These are phyloP conservation scores for Penicillium silybi DNA, from an alignment of 495 filamentous ascomycete genomes.

Conservation along the genomic window DNA sequence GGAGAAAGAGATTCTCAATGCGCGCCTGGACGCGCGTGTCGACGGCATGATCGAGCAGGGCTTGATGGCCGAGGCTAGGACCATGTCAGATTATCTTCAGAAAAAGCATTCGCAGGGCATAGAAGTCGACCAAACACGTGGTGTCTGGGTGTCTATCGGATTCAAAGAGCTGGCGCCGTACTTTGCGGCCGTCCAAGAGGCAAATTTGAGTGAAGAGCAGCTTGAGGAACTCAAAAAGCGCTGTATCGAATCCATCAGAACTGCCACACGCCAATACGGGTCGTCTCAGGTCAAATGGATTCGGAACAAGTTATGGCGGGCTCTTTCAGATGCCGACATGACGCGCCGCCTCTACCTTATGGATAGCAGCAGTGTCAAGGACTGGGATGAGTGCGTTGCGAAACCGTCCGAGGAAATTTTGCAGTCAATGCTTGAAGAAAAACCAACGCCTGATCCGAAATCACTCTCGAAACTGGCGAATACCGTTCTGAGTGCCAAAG, in stretches of 20 bases:
- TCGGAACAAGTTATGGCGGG: constrained; percentile 68
- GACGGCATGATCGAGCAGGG: constrained; percentile 77
- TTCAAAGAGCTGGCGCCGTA: constrained; percentile 85
- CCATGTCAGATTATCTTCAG: constrained; percentile 53
- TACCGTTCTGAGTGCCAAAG: constrained; percentile 51
- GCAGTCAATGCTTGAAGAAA: constrained; percentile 51
- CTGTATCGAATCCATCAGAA: constrained; percentile 60
- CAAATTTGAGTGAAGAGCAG: constrained; percentile 30
- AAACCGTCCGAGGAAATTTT: constrained; percentile 60
- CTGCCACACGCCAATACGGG: constrained; percentile 83
- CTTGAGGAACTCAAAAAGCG: constrained; percentile 37
- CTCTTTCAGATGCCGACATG: constrained; percentile 50
- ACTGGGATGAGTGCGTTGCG: constrained; percentile 58
- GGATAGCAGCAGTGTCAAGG: constrained; percentile 60
- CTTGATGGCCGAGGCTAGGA: constrained; percentile 63
- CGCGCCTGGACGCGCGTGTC: constrained; percentile 71
- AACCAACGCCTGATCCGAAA: constrained; percentile 55
- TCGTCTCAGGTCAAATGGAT: constrained; percentile 83
- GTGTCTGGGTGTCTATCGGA: constrained; percentile 95
- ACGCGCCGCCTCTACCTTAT: constrained; percentile 64
- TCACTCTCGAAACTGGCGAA: constrained; percentile 58
- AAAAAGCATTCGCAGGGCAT: constrained; percentile 45
- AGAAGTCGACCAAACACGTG: constrained; percentile 63
- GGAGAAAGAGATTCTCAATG: constrained; percentile 57
- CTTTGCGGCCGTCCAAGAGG: constrained; percentile 47